phyloP scores from a whole-genome alignment of 148 eudicot species.

The Persicaria tinctoria region DNA sequence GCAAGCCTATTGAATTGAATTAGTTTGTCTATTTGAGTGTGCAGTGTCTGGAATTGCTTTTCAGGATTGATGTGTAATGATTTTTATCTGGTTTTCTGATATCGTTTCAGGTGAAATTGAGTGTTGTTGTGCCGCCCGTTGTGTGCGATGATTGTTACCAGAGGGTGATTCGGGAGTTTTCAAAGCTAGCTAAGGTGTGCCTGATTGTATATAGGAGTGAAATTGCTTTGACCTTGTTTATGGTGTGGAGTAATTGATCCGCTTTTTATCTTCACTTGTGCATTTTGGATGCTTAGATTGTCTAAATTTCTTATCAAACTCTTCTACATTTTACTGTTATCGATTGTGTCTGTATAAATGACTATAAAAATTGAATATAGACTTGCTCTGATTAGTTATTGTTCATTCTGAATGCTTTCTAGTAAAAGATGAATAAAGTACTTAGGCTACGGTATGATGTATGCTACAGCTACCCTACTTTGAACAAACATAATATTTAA shows the following conservation, averaged over 20 bases:
- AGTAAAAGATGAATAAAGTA: background rate
- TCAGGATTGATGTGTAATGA: background rate
- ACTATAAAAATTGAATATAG: background rate
- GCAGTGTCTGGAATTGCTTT: background rate
- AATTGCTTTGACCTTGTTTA: background rate
- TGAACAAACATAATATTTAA: background rate
- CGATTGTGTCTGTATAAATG: background rate
- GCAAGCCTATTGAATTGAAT: background rate
- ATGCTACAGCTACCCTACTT: background rate
- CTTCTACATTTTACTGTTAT: background rate
- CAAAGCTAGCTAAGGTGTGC: conserved; percentile 70
- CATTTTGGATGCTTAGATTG: background rate
- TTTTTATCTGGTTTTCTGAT: conserved; percentile 2
- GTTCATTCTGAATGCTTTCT: background rate
- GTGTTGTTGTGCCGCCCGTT: conserved; percentile 71
- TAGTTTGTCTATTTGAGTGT: background rate
- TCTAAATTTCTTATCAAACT: background rate
- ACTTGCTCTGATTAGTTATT: background rate
- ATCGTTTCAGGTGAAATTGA: conserved; percentile 61
- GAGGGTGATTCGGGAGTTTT: conserved; percentile 53
- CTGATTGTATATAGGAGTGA: background rate
- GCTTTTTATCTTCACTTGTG: background rate
- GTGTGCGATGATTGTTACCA: conserved; percentile 84
- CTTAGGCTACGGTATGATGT: background rate
- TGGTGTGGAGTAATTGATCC: background rate